Evolutionary conservation across 2,329 filamentous ascomycete genomes (phyloP).

Genomic region (Aspergillus ruber): DNA sequence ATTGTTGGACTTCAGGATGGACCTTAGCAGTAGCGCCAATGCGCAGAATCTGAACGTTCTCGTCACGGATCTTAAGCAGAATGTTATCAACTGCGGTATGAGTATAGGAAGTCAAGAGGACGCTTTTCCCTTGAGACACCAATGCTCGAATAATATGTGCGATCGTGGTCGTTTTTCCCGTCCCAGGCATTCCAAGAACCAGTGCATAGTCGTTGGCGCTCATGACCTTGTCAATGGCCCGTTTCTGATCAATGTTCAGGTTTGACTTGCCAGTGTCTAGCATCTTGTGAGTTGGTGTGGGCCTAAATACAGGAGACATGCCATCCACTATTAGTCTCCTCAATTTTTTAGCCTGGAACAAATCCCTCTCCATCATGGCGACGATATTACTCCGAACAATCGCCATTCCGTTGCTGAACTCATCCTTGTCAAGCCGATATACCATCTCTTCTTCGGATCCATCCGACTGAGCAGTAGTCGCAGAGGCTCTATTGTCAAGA

Average conservation of each 20-base stretch:
- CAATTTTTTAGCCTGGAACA: slow-evolving; percentile 64
- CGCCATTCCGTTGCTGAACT: slow-evolving; percentile 97
- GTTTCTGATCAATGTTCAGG: slow-evolving; percentile 81
- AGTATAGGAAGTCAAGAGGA: slow-evolving; percentile 89
- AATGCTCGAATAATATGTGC: slow-evolving; percentile 92
- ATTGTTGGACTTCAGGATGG: slow-evolving; percentile 78
- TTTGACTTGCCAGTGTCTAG: slow-evolving; percentile 49
- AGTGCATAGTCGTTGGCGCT: slow-evolving; percentile 90
- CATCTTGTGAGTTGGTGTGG: slow-evolving; percentile 57
- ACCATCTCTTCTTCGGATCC: slow-evolving; percentile 47
- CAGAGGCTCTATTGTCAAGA: slow-evolving; percentile 44
- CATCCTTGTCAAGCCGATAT: slow-evolving; percentile 92
- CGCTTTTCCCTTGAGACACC: slow-evolving; percentile 81
- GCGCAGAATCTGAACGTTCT: slow-evolving; percentile 73
- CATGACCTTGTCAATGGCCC: slow-evolving; percentile 91
- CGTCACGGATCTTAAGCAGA: slow-evolving; percentile 76
- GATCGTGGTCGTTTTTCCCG: slow-evolving; percentile 96
- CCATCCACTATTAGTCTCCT: slow-evolving; percentile 76
- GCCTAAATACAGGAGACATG: slow-evolving; percentile 65
- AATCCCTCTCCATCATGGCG: slow-evolving; percentile 77
- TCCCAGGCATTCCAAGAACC: slow-evolving; percentile 97
- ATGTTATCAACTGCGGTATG: slow-evolving; percentile 99
- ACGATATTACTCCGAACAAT: slow-evolving; percentile 89
- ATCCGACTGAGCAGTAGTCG: slow-evolving; percentile 16
- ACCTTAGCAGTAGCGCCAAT: slow-evolving; percentile 80